Base-by-base conservation (phyloP, 2,329 filamentous ascomycete species). In the Ilyonectria mors-panacis region DNA sequence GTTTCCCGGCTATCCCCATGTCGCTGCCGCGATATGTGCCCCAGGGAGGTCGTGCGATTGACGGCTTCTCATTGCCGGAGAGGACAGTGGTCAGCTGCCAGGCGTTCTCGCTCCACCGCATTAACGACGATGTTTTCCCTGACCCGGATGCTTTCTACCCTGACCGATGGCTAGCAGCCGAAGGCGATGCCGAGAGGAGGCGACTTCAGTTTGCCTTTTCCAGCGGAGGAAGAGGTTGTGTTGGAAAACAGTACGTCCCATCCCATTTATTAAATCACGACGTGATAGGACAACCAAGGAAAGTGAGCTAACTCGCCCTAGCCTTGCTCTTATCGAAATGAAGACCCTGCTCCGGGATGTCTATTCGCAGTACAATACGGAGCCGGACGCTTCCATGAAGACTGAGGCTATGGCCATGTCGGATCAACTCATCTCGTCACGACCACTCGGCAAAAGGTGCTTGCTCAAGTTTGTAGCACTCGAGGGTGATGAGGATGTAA, bases 71-170 rank as follows among this genome's bases (percentile, higher is more conserved):
- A 62, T 66, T 91, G 17, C 88, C 89, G 0, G 83, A 78, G 44
- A 81, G 82, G 6, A 87, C 88, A 0, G 83, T 89, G 45, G 89
- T 90, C 57, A 90, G 89, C 75, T 86, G 85, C 68, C 89, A 91
- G 78, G 86, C 89, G 1, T 88, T 86, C 74, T 90, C 88, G 12
- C 82, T 90, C 37, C 88, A 91, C 69, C 85, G 86, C 21, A 81
- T 89, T 63, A 87, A 91, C 70, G 78, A 81, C 12, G 85, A 90
- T 63, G 91, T 94, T 1, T 98, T 97, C 77, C 90, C 92, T 1
- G 87, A 94, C 48, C 92, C 94, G 0, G 92, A 97, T 67, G 81
- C 79, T 6, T 98, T 95, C 76, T 85, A 91, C 57, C 95, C 95
- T 0, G 93, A 95, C 63, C 87, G 95, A 72, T 98, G 95, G 95